Percentiles rank a stretch among this genome's conserved stretches.
Evolutionary conservation across 1,284 basidiomycete genomes (phyloP).

Genomic region (Thelephora terrestris): DNA sequence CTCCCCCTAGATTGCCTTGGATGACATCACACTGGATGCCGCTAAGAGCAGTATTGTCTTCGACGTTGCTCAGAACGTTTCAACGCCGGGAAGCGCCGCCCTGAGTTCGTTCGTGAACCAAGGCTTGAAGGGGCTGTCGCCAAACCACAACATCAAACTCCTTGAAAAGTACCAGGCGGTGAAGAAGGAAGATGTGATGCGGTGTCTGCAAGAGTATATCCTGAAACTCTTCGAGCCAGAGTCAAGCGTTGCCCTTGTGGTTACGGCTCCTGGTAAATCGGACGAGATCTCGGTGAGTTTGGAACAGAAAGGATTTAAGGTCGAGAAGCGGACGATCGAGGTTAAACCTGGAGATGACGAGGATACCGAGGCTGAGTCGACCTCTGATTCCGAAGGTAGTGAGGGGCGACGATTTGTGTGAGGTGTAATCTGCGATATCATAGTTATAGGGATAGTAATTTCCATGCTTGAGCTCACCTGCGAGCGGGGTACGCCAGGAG

Average conservation of each 20-base stretch:
- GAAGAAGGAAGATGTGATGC: conserved; percentile 68
- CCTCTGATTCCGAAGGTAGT: background rate
- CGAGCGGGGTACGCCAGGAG: no score
- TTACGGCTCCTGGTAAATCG: conserved; percentile 75
- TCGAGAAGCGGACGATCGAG: conserved; percentile 65
- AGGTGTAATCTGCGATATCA: background rate
- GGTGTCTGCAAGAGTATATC: conserved; percentile 66
- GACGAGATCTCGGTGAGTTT: conserved; percentile 66
- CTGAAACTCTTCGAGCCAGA: conserved; percentile 79
- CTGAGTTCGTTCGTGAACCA: conserved; percentile 78
- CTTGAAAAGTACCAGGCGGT: conserved; percentile 74
- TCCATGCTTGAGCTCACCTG: no score
- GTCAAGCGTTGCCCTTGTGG: conserved; percentile 73
- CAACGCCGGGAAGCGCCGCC: conserved; percentile 79
- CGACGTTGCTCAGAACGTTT: conserved; percentile 77
- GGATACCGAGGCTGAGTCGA: conserved; percentile 10
- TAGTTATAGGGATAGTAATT: no score
- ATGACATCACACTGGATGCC: conserved; percentile 79
- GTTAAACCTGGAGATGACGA: conserved; percentile 40
- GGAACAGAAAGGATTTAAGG: conserved; percentile 61
- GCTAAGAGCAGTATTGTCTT: conserved; percentile 79
- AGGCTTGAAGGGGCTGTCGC: conserved; percentile 71
- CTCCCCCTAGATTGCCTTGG: conserved; percentile 70
- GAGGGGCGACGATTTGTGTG: background rate
- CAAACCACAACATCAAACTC: conserved; percentile 64